phyloP scores from a whole-genome alignment of 2,329 filamentous ascomycete species.

The Onygenales sp. region DNA sequence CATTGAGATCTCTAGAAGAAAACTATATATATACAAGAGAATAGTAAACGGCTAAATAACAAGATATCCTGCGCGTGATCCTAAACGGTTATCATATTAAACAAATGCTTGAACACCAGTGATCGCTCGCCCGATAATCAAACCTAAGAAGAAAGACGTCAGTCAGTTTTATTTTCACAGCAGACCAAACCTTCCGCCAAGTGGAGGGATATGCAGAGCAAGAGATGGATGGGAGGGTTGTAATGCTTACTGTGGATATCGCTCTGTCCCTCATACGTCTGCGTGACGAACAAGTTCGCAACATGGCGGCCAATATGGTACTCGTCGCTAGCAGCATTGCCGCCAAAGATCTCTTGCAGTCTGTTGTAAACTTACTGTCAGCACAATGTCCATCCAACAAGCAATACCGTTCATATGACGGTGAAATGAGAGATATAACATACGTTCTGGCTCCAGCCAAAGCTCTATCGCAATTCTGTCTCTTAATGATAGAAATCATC shows the following conservation, averaged over 20 bases:
- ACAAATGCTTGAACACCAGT: conserved; percentile 73
- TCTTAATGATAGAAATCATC: conserved; percentile 96
- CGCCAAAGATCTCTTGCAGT: conserved; percentile 92
- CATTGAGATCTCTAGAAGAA: no score
- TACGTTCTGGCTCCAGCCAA: conserved; percentile 63
- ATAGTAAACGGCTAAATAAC: no score
- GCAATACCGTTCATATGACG: neutral
- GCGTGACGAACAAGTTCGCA: conserved; percentile 90
- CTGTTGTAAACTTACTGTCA: conserved; percentile 23
- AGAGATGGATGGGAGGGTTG: neutral
- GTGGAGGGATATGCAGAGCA: conserved; percentile 7
- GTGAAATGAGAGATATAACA: conserved; percentile 18
- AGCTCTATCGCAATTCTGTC: conserved; percentile 92
- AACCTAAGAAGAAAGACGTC: conserved; percentile 35
- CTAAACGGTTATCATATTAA: conserved; percentile 25
- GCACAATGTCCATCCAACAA: neutral
- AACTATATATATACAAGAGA: no score
- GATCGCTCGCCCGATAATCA: conserved; percentile 60
- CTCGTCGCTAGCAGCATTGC: conserved; percentile 96
- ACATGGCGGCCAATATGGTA: conserved; percentile 93
- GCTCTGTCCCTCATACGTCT: conserved; percentile 97
- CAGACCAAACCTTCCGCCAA: conserved; percentile 25
- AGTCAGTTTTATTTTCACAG: conserved; percentile 26
- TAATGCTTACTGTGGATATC: conserved; percentile 93
- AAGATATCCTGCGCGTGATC: no score